Evolutionary conservation across 192 early-diverging fungal genomes (phyloP).

Genomic region (Backusella luteola): DNA sequence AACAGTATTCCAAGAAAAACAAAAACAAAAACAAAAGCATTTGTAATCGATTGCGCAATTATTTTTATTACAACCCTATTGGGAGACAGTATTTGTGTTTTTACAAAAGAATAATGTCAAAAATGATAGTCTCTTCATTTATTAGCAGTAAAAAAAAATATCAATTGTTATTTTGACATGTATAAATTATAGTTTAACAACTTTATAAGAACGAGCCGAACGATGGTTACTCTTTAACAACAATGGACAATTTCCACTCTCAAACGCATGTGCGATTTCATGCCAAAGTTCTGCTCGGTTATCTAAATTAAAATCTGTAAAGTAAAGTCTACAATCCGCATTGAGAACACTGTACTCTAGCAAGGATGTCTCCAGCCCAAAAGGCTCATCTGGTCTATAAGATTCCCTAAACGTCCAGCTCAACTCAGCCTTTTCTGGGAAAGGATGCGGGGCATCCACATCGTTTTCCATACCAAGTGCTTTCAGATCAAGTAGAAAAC

Average conservation of each 20-base stretch:
- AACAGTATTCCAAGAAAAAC: too few relatives aligned
- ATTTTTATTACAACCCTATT: too few relatives aligned
- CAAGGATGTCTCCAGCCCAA: conserved; percentile 19
- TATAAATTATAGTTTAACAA: neutral
- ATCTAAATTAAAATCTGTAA: conserved; percentile 28
- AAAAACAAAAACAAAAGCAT: too few relatives aligned
- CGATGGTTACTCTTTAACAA: neutral
- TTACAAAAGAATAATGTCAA: too few relatives aligned
- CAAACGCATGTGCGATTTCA: conserved; percentile 22
- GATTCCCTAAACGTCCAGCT: conserved; percentile 35
- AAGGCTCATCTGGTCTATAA: conserved; percentile 17
- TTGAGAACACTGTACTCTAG: conserved; percentile 28
- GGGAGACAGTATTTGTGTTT: too few relatives aligned
- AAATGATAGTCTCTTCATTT: too few relatives aligned
- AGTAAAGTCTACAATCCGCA: conserved; percentile 32
- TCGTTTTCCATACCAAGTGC: conserved; percentile 16
- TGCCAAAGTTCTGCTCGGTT: conserved; percentile 21
- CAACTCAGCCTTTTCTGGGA: conserved; percentile 32
- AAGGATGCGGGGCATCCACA: conserved; percentile 22
- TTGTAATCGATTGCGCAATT: too few relatives aligned
- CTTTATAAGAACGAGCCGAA: neutral
- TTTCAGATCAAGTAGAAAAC: conserved; percentile 24
- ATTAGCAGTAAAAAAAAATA: too few relatives aligned
- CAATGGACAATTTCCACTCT: conserved; percentile 21
- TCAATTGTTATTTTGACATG: too few relatives aligned